Base-by-base conservation (phyloP, 2,329 filamentous ascomycete species). In the Alternaria tenuissima region DNA sequence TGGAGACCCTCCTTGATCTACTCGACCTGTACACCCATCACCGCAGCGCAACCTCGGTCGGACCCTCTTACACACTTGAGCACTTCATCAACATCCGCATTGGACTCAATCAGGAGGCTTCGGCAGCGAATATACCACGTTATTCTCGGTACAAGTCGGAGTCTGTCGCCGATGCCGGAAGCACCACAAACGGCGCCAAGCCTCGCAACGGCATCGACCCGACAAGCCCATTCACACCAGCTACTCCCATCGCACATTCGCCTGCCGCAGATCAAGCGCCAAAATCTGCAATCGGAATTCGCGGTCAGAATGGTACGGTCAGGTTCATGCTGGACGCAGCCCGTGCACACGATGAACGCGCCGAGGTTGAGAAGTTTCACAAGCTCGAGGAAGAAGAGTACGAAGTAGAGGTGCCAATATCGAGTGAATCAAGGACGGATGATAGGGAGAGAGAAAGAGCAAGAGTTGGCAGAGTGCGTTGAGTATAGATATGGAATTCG, bases 11-110 rank as follows among this genome's bases (percentile, higher is more conserved):
- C 70, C 87, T 97, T 39, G 95, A 98, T 74, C 84, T 97, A 0
- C 85, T 98, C 26, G 94, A 99, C 73, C 86, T 98, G 3, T 98
- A 97, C 78, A 95, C 93, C 0, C 91, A 96, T 73, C 90, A 96
- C 74, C 87, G 88, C 55, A 86, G 87, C 66, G 84, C 85, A 52
- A 97, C 93, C 34, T 88, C 89, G 52, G 83, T 97, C 20, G 94
- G 93, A 7, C 83, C 86, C 16, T 82, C 86, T 48, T 91, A 92
- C 78, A 87, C 90, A 47, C 84, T 94, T 43, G 89, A 94, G 67
- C 86, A 86, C 55, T 94, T 97, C 76, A 92, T 98, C 73, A 88
- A 90, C 65, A 88, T 96, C 68, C 92, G 95, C 75, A 97, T 98
- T 64, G 85, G 87, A 24, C 84, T 97, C 63, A 97, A 98, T 78